Base-by-base conservation (phyloP, 495 filamentous ascomycete species). In the Pyronema domesticum region DNA sequence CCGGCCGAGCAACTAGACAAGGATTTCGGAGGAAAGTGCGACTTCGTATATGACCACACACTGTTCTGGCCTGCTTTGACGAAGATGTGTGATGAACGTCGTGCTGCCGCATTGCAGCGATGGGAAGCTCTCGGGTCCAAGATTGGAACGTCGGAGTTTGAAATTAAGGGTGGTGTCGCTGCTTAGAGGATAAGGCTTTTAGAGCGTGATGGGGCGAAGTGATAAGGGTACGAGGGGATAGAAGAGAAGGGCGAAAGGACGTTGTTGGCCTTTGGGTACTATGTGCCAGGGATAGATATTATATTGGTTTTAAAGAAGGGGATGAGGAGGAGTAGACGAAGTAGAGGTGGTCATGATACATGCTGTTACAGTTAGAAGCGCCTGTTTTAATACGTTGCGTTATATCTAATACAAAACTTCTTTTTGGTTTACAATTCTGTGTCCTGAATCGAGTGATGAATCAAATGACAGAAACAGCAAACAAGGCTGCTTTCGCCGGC, bases 41-140 rank as follows among this genome's bases (percentile, higher is more conserved):
- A 87, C 37, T 98, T 96, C 61, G 78, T 81, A 63, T 98, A 98
- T 65, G 80, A 93, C 56, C 93, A 98, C 68, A 63, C 73, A 0
- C 68, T 71, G 17, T 98, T 95, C 73, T 98, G 91, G 91, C 86
- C 88, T 3, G 81, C 86, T 7, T 71, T 98, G 50, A 74, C 76
- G 53, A 73, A 76, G 58, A 66, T 94, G 53, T 80, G 80, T 57
- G 70, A 73, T 18, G 69, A 80, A 65, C 76, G 76, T 56, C 73
- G 76, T 23, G 72, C 72, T 17, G 74, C 74, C 43, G 74, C 77
- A 55, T 68, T 63, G 43, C 74, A 80, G 63, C 73, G 85, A 40
- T 98, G 91, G 91, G 72, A 81, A 59, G 75, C 74, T 35, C 81
- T 74, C 6, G 91, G 89, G 6, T 83, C 83, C 68, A 72, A 74